Evolutionary conservation across 352 stramenopile species (phyloP).

Genomic region (Thalassiosira oceanica): DNA sequence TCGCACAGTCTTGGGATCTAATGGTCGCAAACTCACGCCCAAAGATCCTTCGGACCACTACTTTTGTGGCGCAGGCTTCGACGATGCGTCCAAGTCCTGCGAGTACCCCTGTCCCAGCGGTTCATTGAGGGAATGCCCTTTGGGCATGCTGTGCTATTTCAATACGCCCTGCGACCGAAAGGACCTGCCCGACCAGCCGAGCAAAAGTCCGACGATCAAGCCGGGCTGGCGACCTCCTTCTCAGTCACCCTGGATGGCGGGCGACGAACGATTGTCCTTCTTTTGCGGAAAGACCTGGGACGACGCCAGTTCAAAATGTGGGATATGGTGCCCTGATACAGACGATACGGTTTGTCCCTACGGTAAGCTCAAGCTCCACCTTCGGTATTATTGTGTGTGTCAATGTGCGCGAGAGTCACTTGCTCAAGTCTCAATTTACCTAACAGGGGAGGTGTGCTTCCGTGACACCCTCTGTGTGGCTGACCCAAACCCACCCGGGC

Average conservation of each 20-base stretch:
- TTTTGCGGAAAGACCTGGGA: slow-evolving; percentile 19
- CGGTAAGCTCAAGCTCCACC: no score
- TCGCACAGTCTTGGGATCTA: no score
- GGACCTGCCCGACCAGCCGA: neutral
- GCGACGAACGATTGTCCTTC: neutral
- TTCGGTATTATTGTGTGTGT: slow-evolving; percentile 2
- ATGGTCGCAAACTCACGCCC: no score
- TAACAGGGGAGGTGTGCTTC: neutral
- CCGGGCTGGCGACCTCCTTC: slow-evolving; percentile 2
- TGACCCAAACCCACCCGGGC: neutral
- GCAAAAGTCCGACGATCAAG: neutral
- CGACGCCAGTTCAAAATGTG: slow-evolving; percentile 6
- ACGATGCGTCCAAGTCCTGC: slow-evolving; percentile 48
- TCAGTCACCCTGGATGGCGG: slow-evolving; percentile 1
- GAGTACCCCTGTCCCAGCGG: slow-evolving; percentile 35
- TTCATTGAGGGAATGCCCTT: slow-evolving; percentile 35
- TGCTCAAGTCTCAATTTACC: no score
- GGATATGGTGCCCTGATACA: slow-evolving; percentile 11
- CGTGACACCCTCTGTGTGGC: neutral
- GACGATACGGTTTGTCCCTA: slow-evolving; percentile 9
- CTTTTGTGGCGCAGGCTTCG: slow-evolving; percentile 50
- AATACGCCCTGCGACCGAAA: slow-evolving; percentile 19
- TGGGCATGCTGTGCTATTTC: slow-evolving; percentile 19
- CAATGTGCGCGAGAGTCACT: neutral
- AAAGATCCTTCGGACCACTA: slow-evolving; percentile 56